Percentiles rank a stretch among this genome's conserved stretches.
These are phyloP conservation scores for Aeschynomene evenia DNA, from an alignment of 306 rosid genomes.

Conservation along the genomic window DNA sequence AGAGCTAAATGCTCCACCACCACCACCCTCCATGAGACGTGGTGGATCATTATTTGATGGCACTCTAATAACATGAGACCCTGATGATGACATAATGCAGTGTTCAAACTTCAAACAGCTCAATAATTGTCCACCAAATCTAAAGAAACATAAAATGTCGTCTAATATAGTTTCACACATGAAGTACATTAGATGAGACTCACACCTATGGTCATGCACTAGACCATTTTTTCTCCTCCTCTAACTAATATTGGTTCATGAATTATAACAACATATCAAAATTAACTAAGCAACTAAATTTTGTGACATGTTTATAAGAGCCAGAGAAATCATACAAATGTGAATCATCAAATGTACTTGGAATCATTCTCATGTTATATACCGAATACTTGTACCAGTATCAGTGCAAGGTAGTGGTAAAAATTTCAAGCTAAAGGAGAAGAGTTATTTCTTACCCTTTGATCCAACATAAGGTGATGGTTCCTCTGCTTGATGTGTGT, in stretches of 20 bases:
- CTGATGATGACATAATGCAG: background rate
- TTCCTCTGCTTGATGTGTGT: conserved; percentile 2
- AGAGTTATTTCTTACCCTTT: conserved; percentile 33
- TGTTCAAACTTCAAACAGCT: background rate
- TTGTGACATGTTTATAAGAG: background rate
- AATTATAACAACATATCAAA: background rate
- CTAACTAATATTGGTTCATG: background rate
- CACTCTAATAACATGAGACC: conserved; percentile 35
- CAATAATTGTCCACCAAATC: conserved; percentile 14
- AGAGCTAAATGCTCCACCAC: conserved; percentile 12
- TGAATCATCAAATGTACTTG: background rate
- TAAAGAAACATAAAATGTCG: background rate
- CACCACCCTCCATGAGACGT: conserved; percentile 2
- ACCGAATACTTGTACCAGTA: too few species aligned
- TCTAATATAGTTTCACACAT: background rate
- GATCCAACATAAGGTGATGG: conserved; percentile 1
- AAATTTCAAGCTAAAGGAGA: background rate
- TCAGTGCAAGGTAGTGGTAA: too few species aligned
- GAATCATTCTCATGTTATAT: too few species aligned
- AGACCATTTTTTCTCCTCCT: background rate
- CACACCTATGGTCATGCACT: background rate
- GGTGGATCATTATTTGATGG: conserved; percentile 27
- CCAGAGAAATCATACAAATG: background rate
- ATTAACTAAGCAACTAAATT: background rate
- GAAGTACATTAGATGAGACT: background rate